A percentile compares a stretch with the other conserved stretches of the same genome.
Evolutionary conservation across 139 green algal genomes (phyloP).

Genomic region (Mychonastes homosphaera): DNA sequence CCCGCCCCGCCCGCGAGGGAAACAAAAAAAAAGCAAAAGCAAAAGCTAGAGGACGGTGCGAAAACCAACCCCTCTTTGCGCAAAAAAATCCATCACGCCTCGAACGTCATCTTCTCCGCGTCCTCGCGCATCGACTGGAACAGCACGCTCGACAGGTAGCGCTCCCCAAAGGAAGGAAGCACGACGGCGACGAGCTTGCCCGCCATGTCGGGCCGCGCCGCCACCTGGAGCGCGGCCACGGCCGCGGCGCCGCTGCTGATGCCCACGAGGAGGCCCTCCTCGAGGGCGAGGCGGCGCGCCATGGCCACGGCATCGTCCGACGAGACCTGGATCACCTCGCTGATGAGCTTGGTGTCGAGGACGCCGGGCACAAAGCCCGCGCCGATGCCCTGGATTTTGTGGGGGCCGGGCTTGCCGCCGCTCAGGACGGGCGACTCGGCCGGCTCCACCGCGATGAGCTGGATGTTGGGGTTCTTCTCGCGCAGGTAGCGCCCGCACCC

Average conservation of each 20-base stretch:
- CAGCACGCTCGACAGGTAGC: conserved; percentile 81
- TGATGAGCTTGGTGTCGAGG: conserved; percentile 74
- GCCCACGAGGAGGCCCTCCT: conserved; percentile 85
- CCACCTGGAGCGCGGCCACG: conserved; percentile 50
- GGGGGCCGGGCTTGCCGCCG: conserved; percentile 83
- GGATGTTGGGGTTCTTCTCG: conserved; percentile 73
- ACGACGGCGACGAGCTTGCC: conserved; percentile 71
- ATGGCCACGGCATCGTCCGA: conserved; percentile 75
- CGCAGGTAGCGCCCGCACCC: conserved; percentile 85
- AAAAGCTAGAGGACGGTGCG: too few relatives aligned
- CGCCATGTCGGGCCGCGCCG: conserved; percentile 72
- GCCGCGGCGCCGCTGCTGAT: conserved; percentile 78
- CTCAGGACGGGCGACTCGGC: conserved; percentile 81
- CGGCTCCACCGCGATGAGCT: conserved; percentile 94
- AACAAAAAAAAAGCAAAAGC: too few relatives aligned
- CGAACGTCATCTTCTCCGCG: conserved; percentile 72
- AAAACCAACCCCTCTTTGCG: too few relatives aligned
- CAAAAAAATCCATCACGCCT: too few relatives aligned
- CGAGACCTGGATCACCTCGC: conserved; percentile 80
- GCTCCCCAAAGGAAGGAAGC: conserved; percentile 84
- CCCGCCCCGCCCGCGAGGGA: too few relatives aligned
- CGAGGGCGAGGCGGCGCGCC: conserved; percentile 68
- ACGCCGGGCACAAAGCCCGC: conserved; percentile 86
- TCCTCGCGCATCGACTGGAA: conserved; percentile 76
- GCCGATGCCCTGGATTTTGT: conserved; percentile 96